Evolutionary conservation across 768 basidiomycete species (phyloP).

Genomic region (Pisolithus tinctorius): DNA sequence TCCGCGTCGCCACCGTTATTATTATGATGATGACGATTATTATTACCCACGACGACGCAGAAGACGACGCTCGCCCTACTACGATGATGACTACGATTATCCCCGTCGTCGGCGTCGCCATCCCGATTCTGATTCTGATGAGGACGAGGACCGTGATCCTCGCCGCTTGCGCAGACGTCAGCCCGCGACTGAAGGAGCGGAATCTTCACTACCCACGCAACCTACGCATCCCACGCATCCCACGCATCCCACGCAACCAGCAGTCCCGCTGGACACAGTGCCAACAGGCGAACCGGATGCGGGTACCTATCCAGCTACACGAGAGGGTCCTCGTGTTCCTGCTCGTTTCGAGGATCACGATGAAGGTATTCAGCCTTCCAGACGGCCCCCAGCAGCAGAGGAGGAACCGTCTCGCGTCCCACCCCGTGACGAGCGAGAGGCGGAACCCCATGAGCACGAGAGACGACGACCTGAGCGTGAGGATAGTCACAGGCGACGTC

Average conservation of each 20-base stretch:
- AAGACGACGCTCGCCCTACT: background rate
- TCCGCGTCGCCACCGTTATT: slow-evolving; percentile 5
- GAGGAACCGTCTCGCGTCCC: slow-evolving; percentile 2
- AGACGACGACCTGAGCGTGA: background rate
- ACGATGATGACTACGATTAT: slow-evolving; percentile 10
- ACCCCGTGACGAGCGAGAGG: background rate
- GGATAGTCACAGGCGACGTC: slow-evolving; percentile 4
- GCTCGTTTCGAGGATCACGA: too few species aligned
- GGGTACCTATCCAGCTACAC: background rate
- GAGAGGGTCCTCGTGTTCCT: too few species aligned
- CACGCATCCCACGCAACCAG: background rate
- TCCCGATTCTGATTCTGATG: slow-evolving; percentile 13
- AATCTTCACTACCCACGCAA: background rate
- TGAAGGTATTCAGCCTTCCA: background rate
- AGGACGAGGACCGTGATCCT: slow-evolving; percentile 5
- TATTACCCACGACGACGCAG: background rate
- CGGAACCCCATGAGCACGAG: too few species aligned
- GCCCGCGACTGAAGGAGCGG: background rate
- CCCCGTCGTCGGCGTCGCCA: slow-evolving; percentile 6
- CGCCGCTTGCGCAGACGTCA: background rate
- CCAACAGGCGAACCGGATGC: background rate
- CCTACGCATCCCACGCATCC: background rate
- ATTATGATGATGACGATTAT: slow-evolving; percentile 1
- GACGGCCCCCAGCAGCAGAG: background rate
- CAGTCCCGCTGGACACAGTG: background rate